Conservation (phyloP, 148 eudicot genomes). For the Selenicereus undatus region DNA sequence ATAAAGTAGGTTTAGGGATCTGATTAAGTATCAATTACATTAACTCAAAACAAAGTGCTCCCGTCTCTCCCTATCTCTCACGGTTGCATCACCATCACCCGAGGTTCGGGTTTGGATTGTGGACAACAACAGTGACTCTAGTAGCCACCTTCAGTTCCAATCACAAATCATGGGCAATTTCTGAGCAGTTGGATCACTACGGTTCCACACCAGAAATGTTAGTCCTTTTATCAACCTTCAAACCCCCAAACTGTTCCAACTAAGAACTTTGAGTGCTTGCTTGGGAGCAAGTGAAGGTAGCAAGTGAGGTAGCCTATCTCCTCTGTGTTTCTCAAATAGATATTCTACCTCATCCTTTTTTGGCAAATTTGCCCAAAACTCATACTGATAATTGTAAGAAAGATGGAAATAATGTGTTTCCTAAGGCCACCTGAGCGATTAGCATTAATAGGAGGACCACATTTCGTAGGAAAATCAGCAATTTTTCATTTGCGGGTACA, state of each 20-base stretch:
- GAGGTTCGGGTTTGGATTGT: too few relatives aligned
- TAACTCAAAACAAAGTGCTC: too few relatives aligned
- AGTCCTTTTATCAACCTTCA: too few relatives aligned
- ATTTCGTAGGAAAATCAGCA: slow-evolving; percentile 53
- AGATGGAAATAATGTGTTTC: slow-evolving; percentile 56
- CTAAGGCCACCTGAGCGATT: slow-evolving; percentile 53
- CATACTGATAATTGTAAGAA: slow-evolving; percentile 36
- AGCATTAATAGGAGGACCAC: slow-evolving; percentile 58
- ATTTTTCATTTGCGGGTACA: slow-evolving; percentile 67
- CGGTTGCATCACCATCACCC: too few relatives aligned
- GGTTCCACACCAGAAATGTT: too few relatives aligned
- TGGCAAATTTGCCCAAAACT: slow-evolving; percentile 33
- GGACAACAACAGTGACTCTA: too few relatives aligned
- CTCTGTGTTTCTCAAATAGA: slow-evolving; percentile 31
- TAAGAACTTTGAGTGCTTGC: slow-evolving; percentile 22
- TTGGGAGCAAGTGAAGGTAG: slow-evolving; percentile 46
- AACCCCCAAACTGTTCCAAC: slow-evolving; percentile 40
- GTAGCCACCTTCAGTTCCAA: too few relatives aligned
- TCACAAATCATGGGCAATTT: too few relatives aligned
- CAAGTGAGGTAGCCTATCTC: slow-evolving; percentile 36
- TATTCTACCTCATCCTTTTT: slow-evolving; percentile 34
- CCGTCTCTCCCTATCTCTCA: too few relatives aligned
- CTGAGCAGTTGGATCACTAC: too few relatives aligned
- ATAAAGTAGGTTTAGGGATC: too few relatives aligned
- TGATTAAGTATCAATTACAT: too few relatives aligned